Evolutionary conservation across 176 grass and related monocot genomes (phyloP).

Genomic region (Zoysia japonica): DNA sequence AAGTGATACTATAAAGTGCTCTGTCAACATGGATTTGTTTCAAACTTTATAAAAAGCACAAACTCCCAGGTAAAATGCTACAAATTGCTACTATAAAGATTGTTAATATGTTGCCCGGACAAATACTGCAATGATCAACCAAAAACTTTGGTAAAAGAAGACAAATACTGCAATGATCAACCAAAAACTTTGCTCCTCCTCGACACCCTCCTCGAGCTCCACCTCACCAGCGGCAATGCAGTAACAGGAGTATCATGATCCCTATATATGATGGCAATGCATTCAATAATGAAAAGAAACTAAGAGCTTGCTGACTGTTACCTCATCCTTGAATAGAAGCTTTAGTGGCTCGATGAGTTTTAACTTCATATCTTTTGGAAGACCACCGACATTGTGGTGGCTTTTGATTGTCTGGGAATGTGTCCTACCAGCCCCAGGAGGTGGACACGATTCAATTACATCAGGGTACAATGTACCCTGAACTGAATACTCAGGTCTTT

Average conservation of each 20-base stretch:
- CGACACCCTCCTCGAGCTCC: too few species aligned
- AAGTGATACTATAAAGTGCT: too few species aligned
- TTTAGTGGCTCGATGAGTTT: constrained; percentile 91
- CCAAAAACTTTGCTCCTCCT: too few species aligned
- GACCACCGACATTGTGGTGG: constrained; percentile 90
- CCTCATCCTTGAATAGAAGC: constrained; percentile 91
- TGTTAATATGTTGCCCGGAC: too few species aligned
- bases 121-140: too few species aligned
- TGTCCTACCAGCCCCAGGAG: constrained; percentile 69
- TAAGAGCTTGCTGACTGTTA: constrained; percentile 8
- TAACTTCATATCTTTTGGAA: constrained; percentile 80
- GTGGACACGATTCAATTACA: constrained; percentile 91
- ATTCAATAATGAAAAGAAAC: neutral
- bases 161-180: too few species aligned
- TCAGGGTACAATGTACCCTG: constrained; percentile 94
- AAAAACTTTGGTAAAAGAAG: too few species aligned
- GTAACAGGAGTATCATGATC: neutral
- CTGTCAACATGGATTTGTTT: too few species aligned
- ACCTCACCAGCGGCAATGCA: too few species aligned
- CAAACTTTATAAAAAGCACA: too few species aligned
- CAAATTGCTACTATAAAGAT: too few species aligned
- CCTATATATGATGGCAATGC: neutral
- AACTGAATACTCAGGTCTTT: constrained; percentile 66
- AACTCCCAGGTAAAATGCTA: too few species aligned
- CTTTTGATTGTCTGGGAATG: constrained; percentile 94